Conservation (phyloP, 1,139 yeast genomes). For the Yamadazyma dendronema region DNA sequence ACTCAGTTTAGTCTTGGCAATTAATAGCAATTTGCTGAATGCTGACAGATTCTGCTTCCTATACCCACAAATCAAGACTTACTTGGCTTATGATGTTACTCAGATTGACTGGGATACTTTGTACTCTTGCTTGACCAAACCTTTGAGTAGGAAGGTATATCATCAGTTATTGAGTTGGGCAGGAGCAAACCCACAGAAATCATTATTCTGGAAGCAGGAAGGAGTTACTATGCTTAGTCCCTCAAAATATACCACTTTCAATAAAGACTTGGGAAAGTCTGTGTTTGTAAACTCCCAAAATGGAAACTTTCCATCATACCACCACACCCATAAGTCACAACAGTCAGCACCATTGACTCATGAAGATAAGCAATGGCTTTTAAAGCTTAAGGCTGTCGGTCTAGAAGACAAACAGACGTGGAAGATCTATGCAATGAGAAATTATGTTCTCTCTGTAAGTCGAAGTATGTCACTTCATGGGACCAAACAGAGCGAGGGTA, state of each 20-base stretch:
- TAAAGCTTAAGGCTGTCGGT: conserved; percentile 67
- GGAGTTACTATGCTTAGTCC: conserved; percentile 14
- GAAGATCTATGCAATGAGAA: conserved; percentile 73
- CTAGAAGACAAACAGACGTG: conserved; percentile 71
- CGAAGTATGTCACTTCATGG: conserved; percentile 17
- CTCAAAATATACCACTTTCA: conserved; percentile 19
- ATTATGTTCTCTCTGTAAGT: conserved; percentile 64
- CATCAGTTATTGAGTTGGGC: conserved; percentile 76
- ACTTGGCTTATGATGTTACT: conserved; percentile 71
- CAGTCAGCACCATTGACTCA: conserved; percentile 30
- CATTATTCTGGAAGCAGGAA: conserved; percentile 66
- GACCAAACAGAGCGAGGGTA: not conserved
- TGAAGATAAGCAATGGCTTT: conserved; percentile 78
- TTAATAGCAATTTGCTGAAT: conserved; percentile 59
- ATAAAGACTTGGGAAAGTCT: conserved; percentile 39
- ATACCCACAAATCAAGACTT: conserved; percentile 79
- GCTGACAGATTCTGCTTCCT: conserved; percentile 84
- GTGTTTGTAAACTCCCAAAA: conserved; percentile 30
- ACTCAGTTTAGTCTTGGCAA: conserved; percentile 57
- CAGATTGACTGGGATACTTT: conserved; percentile 64
- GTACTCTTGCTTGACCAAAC: conserved; percentile 62
- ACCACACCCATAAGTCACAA: conserved; percentile 2
- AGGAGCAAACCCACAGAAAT: conserved; percentile 52
- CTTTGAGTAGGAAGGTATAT: conserved; percentile 65
- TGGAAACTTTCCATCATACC: conserved; percentile 3